Evolutionary conservation across 768 basidiomycete species (phyloP).

Genomic region (Botryobasidium botryosum): DNA sequence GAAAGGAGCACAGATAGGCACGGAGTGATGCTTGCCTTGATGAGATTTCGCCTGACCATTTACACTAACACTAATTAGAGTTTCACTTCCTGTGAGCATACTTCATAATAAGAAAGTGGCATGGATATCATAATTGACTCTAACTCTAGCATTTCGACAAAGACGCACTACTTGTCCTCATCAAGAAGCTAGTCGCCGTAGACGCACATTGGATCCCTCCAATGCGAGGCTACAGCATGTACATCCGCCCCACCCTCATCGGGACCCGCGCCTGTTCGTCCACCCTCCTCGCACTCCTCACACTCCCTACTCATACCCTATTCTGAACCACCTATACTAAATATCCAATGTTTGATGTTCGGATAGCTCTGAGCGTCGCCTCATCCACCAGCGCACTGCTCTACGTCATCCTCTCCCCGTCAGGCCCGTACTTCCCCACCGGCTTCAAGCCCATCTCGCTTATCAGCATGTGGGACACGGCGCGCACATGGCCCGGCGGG

Average conservation of each 20-base stretch:
- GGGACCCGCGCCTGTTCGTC: not conserved
- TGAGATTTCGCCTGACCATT: too few species aligned
- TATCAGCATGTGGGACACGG: constrained; percentile 39
- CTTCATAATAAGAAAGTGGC: constrained; percentile 6
- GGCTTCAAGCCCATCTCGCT: constrained; percentile 89
- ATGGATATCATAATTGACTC: constrained; percentile 1
- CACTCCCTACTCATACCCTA: constrained; percentile 9
- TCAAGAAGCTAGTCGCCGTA: constrained; percentile 69
- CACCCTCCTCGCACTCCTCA: constrained; percentile 20
- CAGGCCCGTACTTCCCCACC: constrained; percentile 66
- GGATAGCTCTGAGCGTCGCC: constrained; percentile 32
- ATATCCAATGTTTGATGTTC: constrained; percentile 36
- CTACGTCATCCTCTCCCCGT: constrained; percentile 44
- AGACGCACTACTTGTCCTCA: constrained; percentile 52
- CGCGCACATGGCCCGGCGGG: constrained; percentile 33
- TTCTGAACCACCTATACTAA: not conserved
- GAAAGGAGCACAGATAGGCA: constrained; percentile 43
- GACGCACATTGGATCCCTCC: constrained; percentile 88
- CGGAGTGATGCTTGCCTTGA: too few species aligned
- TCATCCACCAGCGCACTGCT: constrained; percentile 42
- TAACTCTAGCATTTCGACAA: constrained; percentile 53
- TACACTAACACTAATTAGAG: too few species aligned
- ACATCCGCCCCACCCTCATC: constrained; percentile 68
- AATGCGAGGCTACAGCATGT: constrained; percentile 76
- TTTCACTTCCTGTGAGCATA: constrained; percentile 41